Evolutionary conservation across 1,284 basidiomycete genomes (phyloP).

Genomic region (Cutaneotrichosporon arboriforme): DNA sequence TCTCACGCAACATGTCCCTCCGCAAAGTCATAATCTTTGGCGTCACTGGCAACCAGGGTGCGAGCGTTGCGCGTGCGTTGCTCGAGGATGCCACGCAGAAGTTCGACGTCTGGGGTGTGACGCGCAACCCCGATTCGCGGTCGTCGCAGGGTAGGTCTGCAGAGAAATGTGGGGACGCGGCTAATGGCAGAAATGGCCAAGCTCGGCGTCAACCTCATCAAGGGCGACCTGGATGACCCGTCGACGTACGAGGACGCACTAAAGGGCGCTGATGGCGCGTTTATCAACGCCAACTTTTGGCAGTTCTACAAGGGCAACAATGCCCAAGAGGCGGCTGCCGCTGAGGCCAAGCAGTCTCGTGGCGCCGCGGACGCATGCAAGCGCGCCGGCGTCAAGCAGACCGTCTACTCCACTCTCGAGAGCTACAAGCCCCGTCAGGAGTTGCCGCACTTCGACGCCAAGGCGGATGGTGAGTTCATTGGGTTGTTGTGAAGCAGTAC

Average conservation of each 20-base stretch:
- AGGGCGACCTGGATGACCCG: conserved; percentile 20
- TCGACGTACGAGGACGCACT: conserved; percentile 18
- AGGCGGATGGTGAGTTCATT: conserved; percentile 24
- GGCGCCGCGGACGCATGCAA: conserved; percentile 10
- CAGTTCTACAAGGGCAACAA: conserved; percentile 13
- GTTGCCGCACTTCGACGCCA: conserved; percentile 30
- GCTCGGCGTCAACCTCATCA: conserved; percentile 19
- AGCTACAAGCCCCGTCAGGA: conserved; percentile 12
- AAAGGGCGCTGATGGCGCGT: conserved; percentile 23
- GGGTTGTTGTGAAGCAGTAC: no score
- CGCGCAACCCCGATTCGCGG: conserved; percentile 15
- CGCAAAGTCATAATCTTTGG: conserved; percentile 17
- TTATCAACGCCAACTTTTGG: conserved; percentile 28
- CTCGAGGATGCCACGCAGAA: conserved; percentile 5
- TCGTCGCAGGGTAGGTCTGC: conserved; percentile 16
- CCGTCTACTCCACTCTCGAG: conserved; percentile 26
- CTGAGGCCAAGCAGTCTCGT: conserved; percentile 14
- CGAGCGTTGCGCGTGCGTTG: conserved; percentile 14
- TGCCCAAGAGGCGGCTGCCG: conserved; percentile 12
- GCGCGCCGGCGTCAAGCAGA: conserved; percentile 10
- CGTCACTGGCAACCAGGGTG: conserved; percentile 21
- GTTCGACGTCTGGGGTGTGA: conserved; percentile 20
- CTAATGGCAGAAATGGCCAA: conserved; percentile 13
- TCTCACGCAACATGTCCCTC: neutral
- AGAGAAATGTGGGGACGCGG: neutral